Evolutionary conservation across 2,329 filamentous ascomycete genomes (phyloP).

Genomic region (Pseudonectria foliicola): DNA sequence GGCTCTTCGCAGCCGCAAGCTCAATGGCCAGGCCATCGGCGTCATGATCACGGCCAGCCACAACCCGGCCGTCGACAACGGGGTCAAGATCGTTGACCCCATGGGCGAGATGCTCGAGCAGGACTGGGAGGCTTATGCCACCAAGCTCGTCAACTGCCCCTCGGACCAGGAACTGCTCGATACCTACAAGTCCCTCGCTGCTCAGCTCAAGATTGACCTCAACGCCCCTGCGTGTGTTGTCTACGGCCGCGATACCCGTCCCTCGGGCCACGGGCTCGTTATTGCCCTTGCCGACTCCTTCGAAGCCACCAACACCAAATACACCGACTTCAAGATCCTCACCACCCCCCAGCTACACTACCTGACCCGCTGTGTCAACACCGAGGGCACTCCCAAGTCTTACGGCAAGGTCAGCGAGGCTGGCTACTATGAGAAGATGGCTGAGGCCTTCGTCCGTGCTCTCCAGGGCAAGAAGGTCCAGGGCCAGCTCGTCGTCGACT

Average conservation of each 20-base stretch:
- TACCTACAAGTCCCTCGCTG: constrained; percentile 68
- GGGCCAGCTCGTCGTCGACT: constrained; percentile 78
- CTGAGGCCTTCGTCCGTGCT: constrained; percentile 74
- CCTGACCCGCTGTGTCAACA: constrained; percentile 89
- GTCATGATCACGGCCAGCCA: constrained; percentile 95
- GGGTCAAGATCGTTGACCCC: constrained; percentile 92
- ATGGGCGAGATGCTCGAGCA: constrained; percentile 97
- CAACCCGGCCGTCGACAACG: constrained; percentile 85
- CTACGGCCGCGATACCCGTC: constrained; percentile 86
- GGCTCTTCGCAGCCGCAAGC: constrained; percentile 79
- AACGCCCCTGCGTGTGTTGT: constrained; percentile 69
- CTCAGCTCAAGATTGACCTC: constrained; percentile 69
- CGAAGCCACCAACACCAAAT: constrained; percentile 65
- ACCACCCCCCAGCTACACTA: constrained; percentile 99
- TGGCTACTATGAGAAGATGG: constrained; percentile 93
- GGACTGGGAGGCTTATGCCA: constrained; percentile 88
- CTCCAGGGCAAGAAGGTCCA: constrained; percentile 69
- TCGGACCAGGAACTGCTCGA: constrained; percentile 68
- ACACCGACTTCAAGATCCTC: constrained; percentile 80
- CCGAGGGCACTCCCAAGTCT: constrained; percentile 73
- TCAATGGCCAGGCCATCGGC: constrained; percentile 85
- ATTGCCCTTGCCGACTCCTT: constrained; percentile 73
- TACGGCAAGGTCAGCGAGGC: constrained; percentile 86
- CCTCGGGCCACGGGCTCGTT: constrained; percentile 80
- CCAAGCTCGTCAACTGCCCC: constrained; percentile 77